Percentiles rank a stretch among this genome's conserved stretches.
Evolutionary conservation across 2,329 filamentous ascomycete species (phyloP).

Genomic region (Sarocladiaceae sp.): DNA sequence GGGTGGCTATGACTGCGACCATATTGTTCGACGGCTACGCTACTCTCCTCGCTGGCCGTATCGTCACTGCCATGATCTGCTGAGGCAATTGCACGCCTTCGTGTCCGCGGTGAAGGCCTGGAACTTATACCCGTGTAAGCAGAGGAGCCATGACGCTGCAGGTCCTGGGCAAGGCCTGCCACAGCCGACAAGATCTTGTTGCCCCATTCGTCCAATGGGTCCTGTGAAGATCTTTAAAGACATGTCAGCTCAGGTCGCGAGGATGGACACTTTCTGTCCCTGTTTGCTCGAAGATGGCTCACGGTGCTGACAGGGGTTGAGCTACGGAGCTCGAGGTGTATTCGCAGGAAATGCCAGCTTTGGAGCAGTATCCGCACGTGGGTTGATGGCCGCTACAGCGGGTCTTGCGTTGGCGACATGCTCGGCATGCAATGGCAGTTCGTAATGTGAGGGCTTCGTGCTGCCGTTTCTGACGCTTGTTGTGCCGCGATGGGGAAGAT

Average conservation of each 20-base stretch:
- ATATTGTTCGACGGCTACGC: too few relatives aligned
- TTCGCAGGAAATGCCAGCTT: constrained; percentile 8
- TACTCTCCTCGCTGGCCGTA: too few relatives aligned
- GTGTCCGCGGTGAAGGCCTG: too few relatives aligned
- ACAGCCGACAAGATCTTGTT: background rate
- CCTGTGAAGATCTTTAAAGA: too few relatives aligned
- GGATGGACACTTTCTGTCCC: too few relatives aligned
- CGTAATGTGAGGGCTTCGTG: background rate
- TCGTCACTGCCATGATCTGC: too few relatives aligned
- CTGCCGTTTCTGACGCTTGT: background rate
- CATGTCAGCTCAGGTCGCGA: too few relatives aligned
- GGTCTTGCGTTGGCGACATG: constrained; percentile 9
- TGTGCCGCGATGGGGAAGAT: too few relatives aligned
- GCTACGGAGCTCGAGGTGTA: constrained; percentile 1
- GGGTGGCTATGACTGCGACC: too few relatives aligned
- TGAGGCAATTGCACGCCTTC: too few relatives aligned
- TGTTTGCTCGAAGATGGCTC: background rate
- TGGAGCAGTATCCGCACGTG: constrained; percentile 7
- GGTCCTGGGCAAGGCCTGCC: background rate
- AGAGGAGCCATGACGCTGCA: background rate
- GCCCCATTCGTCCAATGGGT: background rate
- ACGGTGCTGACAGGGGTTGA: background rate
- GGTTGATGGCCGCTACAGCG: constrained; percentile 9
- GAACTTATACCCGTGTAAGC: too few relatives aligned
- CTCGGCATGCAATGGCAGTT: constrained; percentile 7